phyloP scores from a whole-genome alignment of 345 rosid species.

The Abelmoschus esculentus region DNA sequence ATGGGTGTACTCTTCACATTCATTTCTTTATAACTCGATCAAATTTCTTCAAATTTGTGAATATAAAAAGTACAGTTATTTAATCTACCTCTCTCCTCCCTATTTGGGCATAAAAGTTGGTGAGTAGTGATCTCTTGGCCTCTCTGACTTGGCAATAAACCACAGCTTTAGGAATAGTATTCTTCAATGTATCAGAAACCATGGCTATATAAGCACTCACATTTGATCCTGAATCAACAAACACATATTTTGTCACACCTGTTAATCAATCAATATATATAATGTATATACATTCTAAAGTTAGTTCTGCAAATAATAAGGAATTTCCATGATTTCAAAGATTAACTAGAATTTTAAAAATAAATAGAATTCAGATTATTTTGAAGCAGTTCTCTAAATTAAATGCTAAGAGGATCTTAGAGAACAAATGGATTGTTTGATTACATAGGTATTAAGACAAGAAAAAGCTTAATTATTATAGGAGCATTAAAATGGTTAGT shows the following conservation, averaged over 20 bases:
- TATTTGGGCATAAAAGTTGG: slow-evolving; percentile 74
- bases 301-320: not conserved
- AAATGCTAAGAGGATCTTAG: not conserved
- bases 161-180: slow-evolving; percentile 91
- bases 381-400: not conserved
- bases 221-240: slow-evolving; percentile 61
- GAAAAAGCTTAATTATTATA: too few species aligned
- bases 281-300: not conserved
- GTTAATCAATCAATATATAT: not conserved
- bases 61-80: not conserved
- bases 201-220: slow-evolving; percentile 82
- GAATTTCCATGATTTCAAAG: not conserved
- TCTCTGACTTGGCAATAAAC: slow-evolving; percentile 93
- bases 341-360: not conserved
- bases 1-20: not conserved
- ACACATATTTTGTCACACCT: slow-evolving; percentile 8
- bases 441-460: too few species aligned
- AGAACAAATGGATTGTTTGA: too few species aligned
- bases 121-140: slow-evolving; percentile 87
- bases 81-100: slow-evolving; percentile 93
- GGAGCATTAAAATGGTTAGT: too few species aligned
- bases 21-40: too few species aligned
- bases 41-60: too few species aligned
- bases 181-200: slow-evolving; percentile 87
- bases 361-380: not conserved